phyloP scores from a whole-genome alignment of 108 stramenopile genomes.

The Nitzschia inconspicua region DNA sequence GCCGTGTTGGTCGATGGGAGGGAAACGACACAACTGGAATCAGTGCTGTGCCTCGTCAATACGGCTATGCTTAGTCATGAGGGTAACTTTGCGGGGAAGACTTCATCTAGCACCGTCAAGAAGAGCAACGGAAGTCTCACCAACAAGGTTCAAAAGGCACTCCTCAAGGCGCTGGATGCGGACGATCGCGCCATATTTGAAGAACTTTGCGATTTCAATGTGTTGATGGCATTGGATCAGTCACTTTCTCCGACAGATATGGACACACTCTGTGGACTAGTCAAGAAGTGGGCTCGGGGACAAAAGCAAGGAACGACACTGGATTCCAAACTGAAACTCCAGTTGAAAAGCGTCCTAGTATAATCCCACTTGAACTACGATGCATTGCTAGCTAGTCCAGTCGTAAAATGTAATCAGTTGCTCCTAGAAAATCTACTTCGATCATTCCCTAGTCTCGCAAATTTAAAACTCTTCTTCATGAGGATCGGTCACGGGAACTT shows the following conservation, averaged over 20 bases:
- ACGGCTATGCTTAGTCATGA: constrained; percentile 74
- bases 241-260: constrained; percentile 41
- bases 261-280: constrained; percentile 47
- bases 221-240: constrained; percentile 58
- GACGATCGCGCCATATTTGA: constrained; percentile 30
- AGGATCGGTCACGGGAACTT: too few relatives aligned
- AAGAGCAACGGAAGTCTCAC: constrained; percentile 59
- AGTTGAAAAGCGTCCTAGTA: constrained; percentile 37
- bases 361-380: too few relatives aligned
- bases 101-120: constrained; percentile 37
- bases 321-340: constrained; percentile 39
- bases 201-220: constrained; percentile 67
- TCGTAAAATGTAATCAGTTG: too few relatives aligned
- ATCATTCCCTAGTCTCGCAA: too few relatives aligned
- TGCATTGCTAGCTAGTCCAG: too few relatives aligned
- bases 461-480: too few relatives aligned
- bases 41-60: constrained; percentile 78
- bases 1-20: constrained; percentile 63
- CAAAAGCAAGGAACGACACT: constrained; percentile 61
- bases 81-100: constrained; percentile 49
- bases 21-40: constrained; percentile 76
- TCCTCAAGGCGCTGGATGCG: constrained; percentile 45
- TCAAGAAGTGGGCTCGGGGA: constrained; percentile 71
- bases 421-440: too few relatives aligned
- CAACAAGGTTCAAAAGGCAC: constrained; percentile 65